Evolutionary conservation across 371 early-diverging fungal species (phyloP), one percentile per base, ranked within the genome.

Genomic region (Mucor piriformis): DNA sequence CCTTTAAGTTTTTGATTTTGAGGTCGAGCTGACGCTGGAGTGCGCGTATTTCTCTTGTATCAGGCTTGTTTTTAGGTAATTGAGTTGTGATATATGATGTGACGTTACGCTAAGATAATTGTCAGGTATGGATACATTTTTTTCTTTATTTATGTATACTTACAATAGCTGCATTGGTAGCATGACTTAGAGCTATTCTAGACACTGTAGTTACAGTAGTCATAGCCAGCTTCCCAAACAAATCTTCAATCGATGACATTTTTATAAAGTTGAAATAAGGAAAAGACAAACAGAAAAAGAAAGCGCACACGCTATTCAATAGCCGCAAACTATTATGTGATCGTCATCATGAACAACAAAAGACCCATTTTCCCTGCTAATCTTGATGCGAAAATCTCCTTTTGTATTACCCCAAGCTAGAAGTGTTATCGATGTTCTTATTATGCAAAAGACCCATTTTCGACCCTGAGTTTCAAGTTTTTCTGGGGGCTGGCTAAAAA

Each of bases 131-230:
- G 1, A 5, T 42, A 18, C n/a, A n/a, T n/a, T n/a, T n/a, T n/a
- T n/a, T 7, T 42, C 4, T 29, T 18, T 18, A 18, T 10, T 6
- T 6, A 5, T 18, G 18, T 42, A 18, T 42, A 62, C 69, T 72
- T 77, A 83, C 82, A 61, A 90, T 70, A 25, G 89, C 90, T 23
- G 85, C 74, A 48, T 84, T 85, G 6, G 87, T 83, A 4, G 87
- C 88, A 47, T 86, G 83, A 29, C 85, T 86, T 43, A 90, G 76
- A 16, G 91, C 91, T 20, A 89, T 88, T 43, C 86, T 83, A 44
- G 90, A 89, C 2, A 87, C 91, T n/a, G 88, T 82, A 4, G 82
- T 79, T 20, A 86, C 88, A 10, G 89, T 88, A 18, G 81, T 82
- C 55, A 90, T 64, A 2, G 91, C 90, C 21, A 89, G 63, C 58